Evolutionary conservation across 129 eudicot genomes (phyloP).

Genomic region (Flaveria bidentis): DNA sequence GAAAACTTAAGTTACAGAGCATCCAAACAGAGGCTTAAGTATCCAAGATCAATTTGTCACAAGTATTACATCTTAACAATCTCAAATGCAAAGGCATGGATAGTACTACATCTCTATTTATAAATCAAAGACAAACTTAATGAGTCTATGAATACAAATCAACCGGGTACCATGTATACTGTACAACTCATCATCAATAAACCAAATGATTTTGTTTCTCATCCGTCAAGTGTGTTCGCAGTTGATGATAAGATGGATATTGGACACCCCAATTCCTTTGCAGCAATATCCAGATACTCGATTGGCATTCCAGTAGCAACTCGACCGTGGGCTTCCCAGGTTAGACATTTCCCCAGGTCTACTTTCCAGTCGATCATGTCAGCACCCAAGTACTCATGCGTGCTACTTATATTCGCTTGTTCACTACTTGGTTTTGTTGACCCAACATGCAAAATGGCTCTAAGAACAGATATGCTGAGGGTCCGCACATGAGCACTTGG

Average conservation of each 20-base stretch:
- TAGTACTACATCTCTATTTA: constrained; percentile 13
- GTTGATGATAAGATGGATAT: constrained; percentile 28
- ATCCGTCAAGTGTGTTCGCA: not conserved
- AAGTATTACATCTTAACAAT: constrained; percentile 20
- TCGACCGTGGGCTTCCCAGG: constrained; percentile 94
- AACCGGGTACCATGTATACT: constrained; percentile 15
- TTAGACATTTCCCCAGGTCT: constrained; percentile 71
- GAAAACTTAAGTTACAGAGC: not conserved
- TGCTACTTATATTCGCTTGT: constrained; percentile 39
- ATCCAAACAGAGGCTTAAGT: constrained; percentile 3
- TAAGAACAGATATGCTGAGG: constrained; percentile 88
- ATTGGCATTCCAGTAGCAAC: constrained; percentile 67
- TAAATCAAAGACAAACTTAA: constrained; percentile 8
- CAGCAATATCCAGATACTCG: constrained; percentile 69
- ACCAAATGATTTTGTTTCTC: not conserved
- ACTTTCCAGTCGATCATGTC: constrained; percentile 73
- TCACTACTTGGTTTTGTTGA: constrained; percentile 41
- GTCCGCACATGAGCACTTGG: constrained; percentile 98
- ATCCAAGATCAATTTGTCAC: constrained; percentile 15
- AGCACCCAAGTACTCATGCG: constrained; percentile 39
- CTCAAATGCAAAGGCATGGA: constrained; percentile 22
- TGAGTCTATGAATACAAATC: not conserved
- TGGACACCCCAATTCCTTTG: constrained; percentile 86
- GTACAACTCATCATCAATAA: constrained; percentile 4
- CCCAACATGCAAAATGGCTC: constrained; percentile 66